A percentile compares a stretch with the other conserved stretches of the same genome.
phyloP scores from a whole-genome alignment of 306 rosid species.

The Vigna angularis region DNA sequence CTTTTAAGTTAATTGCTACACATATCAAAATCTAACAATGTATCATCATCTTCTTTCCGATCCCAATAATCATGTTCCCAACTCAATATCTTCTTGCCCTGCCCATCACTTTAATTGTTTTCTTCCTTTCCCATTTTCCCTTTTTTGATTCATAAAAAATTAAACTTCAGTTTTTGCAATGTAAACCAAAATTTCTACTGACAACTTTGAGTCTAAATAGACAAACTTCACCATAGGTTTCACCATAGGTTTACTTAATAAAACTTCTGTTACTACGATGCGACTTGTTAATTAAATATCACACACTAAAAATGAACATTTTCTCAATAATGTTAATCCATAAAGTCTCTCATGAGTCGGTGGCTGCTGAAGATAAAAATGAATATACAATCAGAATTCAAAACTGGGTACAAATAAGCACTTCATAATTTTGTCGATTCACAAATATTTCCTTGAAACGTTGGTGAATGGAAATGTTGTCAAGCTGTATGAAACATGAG shows the following conservation, averaged over 20 bases:
- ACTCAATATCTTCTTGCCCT: neutral
- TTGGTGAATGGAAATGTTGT: slow-evolving; percentile 5
- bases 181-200: neutral
- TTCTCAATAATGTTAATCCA: slow-evolving; percentile 9
- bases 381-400: slow-evolving; percentile 5
- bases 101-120: neutral
- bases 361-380: neutral
- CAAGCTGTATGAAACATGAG: neutral
- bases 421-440: neutral
- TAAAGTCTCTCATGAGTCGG: neutral
- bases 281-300: neutral
- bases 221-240: too few relatives aligned
- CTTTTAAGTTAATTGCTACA: neutral
- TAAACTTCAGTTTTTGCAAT: neutral
- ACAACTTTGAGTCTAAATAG: neutral
- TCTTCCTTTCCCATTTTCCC: too few relatives aligned
- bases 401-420: neutral
- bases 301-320: neutral
- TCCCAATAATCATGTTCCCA: slow-evolving; percentile 31
- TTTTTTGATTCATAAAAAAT: neutral
- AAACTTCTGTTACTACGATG: neutral
- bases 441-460: neutral
- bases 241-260: too few relatives aligned
- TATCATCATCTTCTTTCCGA: slow-evolving; percentile 29
- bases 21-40: neutral